Evolutionary conservation across 1,139 yeast genomes (phyloP).

Genomic region (Candida glucosophila): DNA sequence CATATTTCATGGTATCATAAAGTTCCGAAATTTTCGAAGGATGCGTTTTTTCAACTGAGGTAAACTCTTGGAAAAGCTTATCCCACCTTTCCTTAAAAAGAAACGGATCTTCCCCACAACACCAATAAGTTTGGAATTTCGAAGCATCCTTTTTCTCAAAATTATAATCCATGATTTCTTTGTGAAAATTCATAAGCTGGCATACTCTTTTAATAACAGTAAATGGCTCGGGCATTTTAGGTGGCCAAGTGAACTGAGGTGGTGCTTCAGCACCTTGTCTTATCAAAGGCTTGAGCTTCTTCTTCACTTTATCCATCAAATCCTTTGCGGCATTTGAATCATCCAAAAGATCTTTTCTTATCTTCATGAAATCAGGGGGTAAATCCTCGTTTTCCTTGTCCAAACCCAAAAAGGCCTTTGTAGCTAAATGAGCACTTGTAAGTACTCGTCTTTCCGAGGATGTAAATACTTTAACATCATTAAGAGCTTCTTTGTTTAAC

Average conservation of each 20-base stretch:
- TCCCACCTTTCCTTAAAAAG: slow-evolving; percentile 96
- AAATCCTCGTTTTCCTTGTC: slow-evolving; percentile 44
- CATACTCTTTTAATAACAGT: slow-evolving; percentile 89
- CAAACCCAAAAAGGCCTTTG: slow-evolving; percentile 70
- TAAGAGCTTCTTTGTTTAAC: slow-evolving; percentile 74
- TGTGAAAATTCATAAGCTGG: slow-evolving; percentile 90
- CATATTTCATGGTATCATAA: slow-evolving; percentile 97
- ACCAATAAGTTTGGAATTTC: slow-evolving; percentile 76
- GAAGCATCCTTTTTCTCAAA: slow-evolving; percentile 60
- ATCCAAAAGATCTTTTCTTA: slow-evolving; percentile 85
- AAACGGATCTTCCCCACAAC: slow-evolving; percentile 92
- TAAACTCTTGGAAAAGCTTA: slow-evolving; percentile 86
- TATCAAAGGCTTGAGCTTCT: slow-evolving; percentile 86
- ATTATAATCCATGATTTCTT: slow-evolving; percentile 75
- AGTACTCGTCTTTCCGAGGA: slow-evolving; percentile 93
- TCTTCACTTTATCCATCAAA: slow-evolving; percentile 94
- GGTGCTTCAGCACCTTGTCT: slow-evolving; percentile 98
- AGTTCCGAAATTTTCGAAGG: slow-evolving; percentile 95
- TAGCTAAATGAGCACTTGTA: slow-evolving; percentile 84
- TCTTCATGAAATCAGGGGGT: slow-evolving; percentile 71
- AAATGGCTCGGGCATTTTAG: slow-evolving; percentile 96
- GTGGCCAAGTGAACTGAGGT: slow-evolving; percentile 99
- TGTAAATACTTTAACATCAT: slow-evolving; percentile 79
- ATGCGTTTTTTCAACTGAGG: slow-evolving; percentile 90
- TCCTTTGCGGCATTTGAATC: slow-evolving; percentile 98